Evolutionary conservation across 805 yeast species (phyloP).

Genomic region (Lachancea fermentati): DNA sequence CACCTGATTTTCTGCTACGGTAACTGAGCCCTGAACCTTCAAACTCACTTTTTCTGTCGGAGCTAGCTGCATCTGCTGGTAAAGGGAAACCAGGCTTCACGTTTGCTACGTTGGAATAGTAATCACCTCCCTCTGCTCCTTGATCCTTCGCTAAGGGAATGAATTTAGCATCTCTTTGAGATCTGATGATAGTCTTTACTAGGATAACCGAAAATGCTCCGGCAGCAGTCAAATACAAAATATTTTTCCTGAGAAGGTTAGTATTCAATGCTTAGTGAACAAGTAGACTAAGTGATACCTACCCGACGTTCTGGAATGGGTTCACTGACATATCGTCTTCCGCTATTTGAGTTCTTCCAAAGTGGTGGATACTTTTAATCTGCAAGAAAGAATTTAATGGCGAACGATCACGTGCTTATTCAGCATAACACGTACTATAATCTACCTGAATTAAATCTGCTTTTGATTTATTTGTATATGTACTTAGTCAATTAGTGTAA

Average conservation of each 20-base stretch:
- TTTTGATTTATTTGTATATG: too few species aligned
- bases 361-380: too few species aligned
- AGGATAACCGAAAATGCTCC: slow-evolving; percentile 26
- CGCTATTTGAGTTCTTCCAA: background rate
- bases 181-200: slow-evolving; percentile 29
- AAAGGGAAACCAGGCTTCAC: slow-evolving; percentile 55
- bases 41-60: slow-evolving; percentile 51
- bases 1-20: slow-evolving; percentile 53
- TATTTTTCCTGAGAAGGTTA: slow-evolving; percentile 18
- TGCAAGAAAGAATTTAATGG: too few species aligned
- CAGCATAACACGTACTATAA: too few species aligned
- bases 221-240: slow-evolving; percentile 21
- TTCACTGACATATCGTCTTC: slow-evolving; percentile 10
- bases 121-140: slow-evolving; percentile 15
- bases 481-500: too few species aligned
- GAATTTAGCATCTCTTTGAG: slow-evolving; percentile 34
- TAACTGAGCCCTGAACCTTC: slow-evolving; percentile 66
- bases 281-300: slow-evolving; percentile 11
- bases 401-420: too few species aligned
- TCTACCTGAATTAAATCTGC: too few species aligned
- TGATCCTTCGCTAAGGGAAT: slow-evolving; percentile 27
- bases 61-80: slow-evolving; percentile 13
- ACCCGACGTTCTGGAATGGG: slow-evolving; percentile 28
- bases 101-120: slow-evolving; percentile 34
- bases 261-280: slow-evolving; percentile 1